Conservation (phyloP, 805 yeast species). For the Candida namnaoensis region DNA sequence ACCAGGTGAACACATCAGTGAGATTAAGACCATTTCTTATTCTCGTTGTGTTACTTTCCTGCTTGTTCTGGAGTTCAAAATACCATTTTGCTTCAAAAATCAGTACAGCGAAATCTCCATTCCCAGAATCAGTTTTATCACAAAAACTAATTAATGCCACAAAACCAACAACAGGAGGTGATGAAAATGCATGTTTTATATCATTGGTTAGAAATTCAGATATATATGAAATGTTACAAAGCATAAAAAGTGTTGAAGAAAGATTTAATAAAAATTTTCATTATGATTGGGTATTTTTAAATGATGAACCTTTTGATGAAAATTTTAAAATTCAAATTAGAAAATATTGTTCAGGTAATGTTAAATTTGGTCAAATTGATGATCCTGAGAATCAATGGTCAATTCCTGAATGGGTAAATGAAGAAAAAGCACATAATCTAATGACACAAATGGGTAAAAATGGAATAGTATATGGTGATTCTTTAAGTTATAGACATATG, state of each 20-base stretch:
- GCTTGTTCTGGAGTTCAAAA: too few species aligned
- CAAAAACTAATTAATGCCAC: too few species aligned
- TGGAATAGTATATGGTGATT: conserved; percentile 62
- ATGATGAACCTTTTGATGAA: conserved; percentile 67
- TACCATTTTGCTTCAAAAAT: too few species aligned
- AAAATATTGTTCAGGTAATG: conserved; percentile 48
- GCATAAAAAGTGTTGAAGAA: conserved; percentile 68
- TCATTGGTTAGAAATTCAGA: conserved; percentile 68
- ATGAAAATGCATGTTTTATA: conserved; percentile 18
- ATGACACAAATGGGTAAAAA: conserved; percentile 45
- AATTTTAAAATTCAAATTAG: conserved; percentile 52
- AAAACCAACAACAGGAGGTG: too few species aligned
- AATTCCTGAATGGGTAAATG: conserved; percentile 74
- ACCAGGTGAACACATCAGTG: too few species aligned
- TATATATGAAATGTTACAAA: conserved; percentile 40
- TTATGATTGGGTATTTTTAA: conserved; percentile 90
- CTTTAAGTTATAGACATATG: conserved; percentile 79
- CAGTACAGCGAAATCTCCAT: background rate
- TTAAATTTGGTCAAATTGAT: conserved; percentile 56
- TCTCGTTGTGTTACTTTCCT: too few species aligned
- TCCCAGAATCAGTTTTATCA: too few species aligned
- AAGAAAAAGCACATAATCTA: conserved; percentile 53
- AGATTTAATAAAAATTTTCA: conserved; percentile 68
- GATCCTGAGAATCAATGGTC: conserved; percentile 75
- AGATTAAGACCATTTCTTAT: too few species aligned